Conservation (phyloP, 306 rosid genomes). For the Psophocarpus tetragonolobus region DNA sequence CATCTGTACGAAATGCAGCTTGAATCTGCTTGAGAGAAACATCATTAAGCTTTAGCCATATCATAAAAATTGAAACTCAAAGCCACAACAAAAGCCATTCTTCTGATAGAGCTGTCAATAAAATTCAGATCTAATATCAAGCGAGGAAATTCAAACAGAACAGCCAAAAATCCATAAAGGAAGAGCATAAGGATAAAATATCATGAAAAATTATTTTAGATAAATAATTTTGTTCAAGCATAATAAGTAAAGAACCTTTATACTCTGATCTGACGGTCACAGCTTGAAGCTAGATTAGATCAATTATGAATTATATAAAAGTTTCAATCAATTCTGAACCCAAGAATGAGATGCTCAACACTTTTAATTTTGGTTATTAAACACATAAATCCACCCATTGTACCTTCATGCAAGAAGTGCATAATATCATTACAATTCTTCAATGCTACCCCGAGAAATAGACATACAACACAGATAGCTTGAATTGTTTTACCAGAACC, state of each 20-base stretch:
- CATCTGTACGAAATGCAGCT: conserved; percentile 95
- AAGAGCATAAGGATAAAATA: background rate
- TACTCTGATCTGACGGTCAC: background rate
- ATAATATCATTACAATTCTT: background rate
- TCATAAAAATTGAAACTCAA: background rate
- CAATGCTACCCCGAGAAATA: background rate
- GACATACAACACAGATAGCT: background rate
- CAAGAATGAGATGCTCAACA: background rate
- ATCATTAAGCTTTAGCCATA: background rate
- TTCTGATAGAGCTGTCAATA: background rate
- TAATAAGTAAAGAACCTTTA: background rate
- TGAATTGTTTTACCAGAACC: background rate
- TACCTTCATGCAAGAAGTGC: background rate
- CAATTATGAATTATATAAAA: background rate
- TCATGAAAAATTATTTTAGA: background rate
- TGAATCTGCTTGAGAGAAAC: conserved; percentile 56
- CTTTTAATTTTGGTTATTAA: background rate
- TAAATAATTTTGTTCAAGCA: background rate
- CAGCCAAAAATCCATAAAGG: background rate
- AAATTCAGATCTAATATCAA: background rate
- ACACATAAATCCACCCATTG: background rate
- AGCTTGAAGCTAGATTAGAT: background rate
- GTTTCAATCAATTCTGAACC: background rate
- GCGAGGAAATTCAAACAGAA: background rate
- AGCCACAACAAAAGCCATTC: background rate